Conservation (phyloP, 139 green algal genomes). For the Zygnema circumcarinatum region DNA sequence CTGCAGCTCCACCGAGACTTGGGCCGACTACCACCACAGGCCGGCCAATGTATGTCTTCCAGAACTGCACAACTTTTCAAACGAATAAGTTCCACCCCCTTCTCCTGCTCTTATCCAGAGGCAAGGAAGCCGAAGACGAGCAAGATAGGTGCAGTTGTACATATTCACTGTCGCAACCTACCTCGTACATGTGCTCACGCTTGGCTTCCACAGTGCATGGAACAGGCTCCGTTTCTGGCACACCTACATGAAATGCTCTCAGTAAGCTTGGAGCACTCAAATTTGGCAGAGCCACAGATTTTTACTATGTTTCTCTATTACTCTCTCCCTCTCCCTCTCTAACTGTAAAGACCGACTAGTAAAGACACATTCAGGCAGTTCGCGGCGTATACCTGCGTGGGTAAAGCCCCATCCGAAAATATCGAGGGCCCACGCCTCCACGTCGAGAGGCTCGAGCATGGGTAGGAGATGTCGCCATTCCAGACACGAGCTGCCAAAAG, state of each 20-base stretch:
- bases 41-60: conserved; percentile 34
- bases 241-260: not conserved
- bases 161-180: too few relatives aligned
- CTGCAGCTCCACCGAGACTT: conserved; percentile 85
- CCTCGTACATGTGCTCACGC: conserved; percentile 63
- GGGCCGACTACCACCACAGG: conserved; percentile 69
- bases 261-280: too few relatives aligned
- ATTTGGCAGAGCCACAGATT: too few relatives aligned
- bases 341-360: too few relatives aligned
- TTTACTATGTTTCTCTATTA: too few relatives aligned
- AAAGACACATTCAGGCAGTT: too few relatives aligned
- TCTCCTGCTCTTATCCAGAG: not conserved
- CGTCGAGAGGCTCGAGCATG: conserved; percentile 66
- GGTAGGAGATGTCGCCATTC: conserved; percentile 87
- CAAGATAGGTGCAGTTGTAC: too few relatives aligned
- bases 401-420: conserved; percentile 86
- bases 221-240: conserved; percentile 35
- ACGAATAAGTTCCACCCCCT: not conserved
- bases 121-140: not conserved
- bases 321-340: too few relatives aligned
- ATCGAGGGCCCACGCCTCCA: conserved; percentile 82
- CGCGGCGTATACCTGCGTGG: not conserved
- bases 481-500: conserved; percentile 66
- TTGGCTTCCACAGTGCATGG: conserved; percentile 63
- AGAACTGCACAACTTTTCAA: conserved; percentile 33